Percentiles rank a stretch among this genome's conserved stretches.
Conservation (phyloP, 805 yeast species). For the Saturnispora sanitii region DNA sequence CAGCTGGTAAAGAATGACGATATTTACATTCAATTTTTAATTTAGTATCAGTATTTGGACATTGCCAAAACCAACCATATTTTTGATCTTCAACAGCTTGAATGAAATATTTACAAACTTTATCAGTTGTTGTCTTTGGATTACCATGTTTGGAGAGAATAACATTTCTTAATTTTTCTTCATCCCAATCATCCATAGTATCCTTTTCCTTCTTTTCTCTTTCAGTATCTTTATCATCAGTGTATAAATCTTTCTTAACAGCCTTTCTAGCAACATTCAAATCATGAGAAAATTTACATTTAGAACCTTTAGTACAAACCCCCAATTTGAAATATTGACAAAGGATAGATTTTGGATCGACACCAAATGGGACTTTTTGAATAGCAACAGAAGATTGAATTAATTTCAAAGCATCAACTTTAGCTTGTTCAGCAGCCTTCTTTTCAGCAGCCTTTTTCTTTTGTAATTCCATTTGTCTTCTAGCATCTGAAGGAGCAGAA, state of each 20-base stretch:
- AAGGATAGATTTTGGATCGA: conserved; percentile 88
- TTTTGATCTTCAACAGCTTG: conserved; percentile 96
- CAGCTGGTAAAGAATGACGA: conserved; percentile 92
- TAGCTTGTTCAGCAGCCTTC: conserved; percentile 85
- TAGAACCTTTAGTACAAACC: conserved; percentile 70
- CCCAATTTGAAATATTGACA: conserved; percentile 86
- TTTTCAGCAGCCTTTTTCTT: conserved; percentile 77
- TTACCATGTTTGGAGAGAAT: conserved; percentile 90
- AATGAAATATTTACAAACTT: conserved; percentile 84
- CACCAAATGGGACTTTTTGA: conserved; percentile 93
- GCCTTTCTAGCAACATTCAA: conserved; percentile 76
- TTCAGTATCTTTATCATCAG: conserved; percentile 61
- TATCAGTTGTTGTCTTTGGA: conserved; percentile 88
- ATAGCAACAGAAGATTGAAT: conserved; percentile 54
- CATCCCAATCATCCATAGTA: conserved; percentile 96
- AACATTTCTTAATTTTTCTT: conserved; percentile 82
- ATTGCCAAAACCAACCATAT: conserved; percentile 98
- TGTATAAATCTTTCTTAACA: conserved; percentile 83
- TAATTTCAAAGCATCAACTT: conserved; percentile 73
- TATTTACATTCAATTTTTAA: conserved; percentile 62
- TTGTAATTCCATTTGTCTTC: conserved; percentile 38
- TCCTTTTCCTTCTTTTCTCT: conserved; percentile 53
- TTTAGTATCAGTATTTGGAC: conserved; percentile 83
- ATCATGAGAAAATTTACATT: conserved; percentile 92
- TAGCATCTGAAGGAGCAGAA: conserved; percentile 40